Percentiles rank a stretch among this genome's conserved stretches.
phyloP scores from a whole-genome alignment of 805 yeast genomes.

The Candida ficus region DNA sequence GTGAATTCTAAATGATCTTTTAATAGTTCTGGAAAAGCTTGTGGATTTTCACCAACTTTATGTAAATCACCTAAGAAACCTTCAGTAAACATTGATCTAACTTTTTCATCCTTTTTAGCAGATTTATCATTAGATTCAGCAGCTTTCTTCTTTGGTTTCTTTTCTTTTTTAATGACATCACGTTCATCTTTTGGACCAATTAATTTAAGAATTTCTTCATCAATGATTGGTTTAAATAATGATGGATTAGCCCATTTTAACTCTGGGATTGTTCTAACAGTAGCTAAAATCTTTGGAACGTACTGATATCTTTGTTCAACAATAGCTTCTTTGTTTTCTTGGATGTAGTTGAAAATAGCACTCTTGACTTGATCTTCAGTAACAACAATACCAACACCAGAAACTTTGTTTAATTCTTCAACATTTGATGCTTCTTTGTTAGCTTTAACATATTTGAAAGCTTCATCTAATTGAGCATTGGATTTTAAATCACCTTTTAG shows the following conservation, averaged over 20 bases:
- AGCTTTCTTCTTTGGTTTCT: slow-evolving; percentile 44
- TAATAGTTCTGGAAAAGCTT: slow-evolving; percentile 81
- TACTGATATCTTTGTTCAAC: slow-evolving; percentile 69
- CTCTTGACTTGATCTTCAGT: slow-evolving; percentile 58
- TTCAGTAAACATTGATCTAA: slow-evolving; percentile 83
- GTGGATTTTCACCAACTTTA: slow-evolving; percentile 93
- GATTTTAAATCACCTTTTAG: slow-evolving; percentile 59
- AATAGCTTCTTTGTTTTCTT: slow-evolving; percentile 53
- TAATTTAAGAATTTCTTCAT: slow-evolving; percentile 60
- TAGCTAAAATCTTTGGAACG: slow-evolving; percentile 73
- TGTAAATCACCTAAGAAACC: slow-evolving; percentile 95
- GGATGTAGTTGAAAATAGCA: slow-evolving; percentile 56
- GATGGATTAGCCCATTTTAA: slow-evolving; percentile 93
- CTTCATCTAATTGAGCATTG: slow-evolving; percentile 74
- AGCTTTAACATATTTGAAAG: slow-evolving; percentile 63
- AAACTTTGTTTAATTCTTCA: slow-evolving; percentile 51
- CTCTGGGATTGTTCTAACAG: slow-evolving; percentile 63
- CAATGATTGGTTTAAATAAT: slow-evolving; percentile 82
- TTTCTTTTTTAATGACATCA: slow-evolving; percentile 75
- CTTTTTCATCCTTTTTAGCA: slow-evolving; percentile 7
- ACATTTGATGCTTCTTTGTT: slow-evolving; percentile 39
- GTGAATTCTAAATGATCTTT: slow-evolving; percentile 73
- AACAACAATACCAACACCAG: slow-evolving; percentile 80
- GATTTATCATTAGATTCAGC: slow-evolving; percentile 22
- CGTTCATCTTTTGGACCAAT: slow-evolving; percentile 97